Evolutionary conservation across 2,329 filamentous ascomycete species (phyloP).

Genomic region (Ophiostoma triangulosporum): DNA sequence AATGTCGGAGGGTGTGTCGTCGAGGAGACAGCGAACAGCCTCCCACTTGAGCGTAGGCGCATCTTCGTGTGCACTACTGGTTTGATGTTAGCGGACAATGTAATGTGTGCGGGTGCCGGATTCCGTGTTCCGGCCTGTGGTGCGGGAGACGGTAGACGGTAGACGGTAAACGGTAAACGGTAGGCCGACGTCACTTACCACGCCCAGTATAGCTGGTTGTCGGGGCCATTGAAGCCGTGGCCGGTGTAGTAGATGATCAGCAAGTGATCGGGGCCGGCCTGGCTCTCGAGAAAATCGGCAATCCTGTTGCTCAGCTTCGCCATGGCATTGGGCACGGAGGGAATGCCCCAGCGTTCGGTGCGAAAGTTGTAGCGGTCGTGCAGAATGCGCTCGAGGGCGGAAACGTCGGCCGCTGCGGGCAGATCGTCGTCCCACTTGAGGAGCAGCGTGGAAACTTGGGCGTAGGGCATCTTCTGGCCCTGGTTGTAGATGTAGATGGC

Average conservation of each 20-base stretch:
- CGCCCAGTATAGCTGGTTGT: slow-evolving; percentile 53
- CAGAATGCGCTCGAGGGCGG: slow-evolving; percentile 42
- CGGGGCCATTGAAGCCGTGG: slow-evolving; percentile 42
- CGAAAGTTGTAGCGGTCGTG: slow-evolving; percentile 46
- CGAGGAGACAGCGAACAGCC: slow-evolving; percentile 46
- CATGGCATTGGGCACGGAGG: slow-evolving; percentile 43
- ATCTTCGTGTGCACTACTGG: slow-evolving; percentile 42
- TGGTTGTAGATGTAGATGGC: slow-evolving; percentile 54
- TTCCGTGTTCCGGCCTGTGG: too few relatives aligned
- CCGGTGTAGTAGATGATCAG: slow-evolving; percentile 53
- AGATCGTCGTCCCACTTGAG: slow-evolving; percentile 50
- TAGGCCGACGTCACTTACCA: too few relatives aligned
- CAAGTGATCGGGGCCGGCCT: slow-evolving; percentile 43
- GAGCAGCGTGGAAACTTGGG: slow-evolving; percentile 45
- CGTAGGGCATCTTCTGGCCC: slow-evolving; percentile 43
- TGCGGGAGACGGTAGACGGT: too few relatives aligned
- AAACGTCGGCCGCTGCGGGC: slow-evolving; percentile 38
- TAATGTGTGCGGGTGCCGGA: too few relatives aligned
- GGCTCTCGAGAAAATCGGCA: slow-evolving; percentile 41
- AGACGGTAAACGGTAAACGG: too few relatives aligned
- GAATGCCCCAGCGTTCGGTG: slow-evolving; percentile 48
- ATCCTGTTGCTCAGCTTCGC: slow-evolving; percentile 49
- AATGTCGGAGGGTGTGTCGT: slow-evolving; percentile 50
- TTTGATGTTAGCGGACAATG: slow-evolving; percentile 8
- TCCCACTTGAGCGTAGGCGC: slow-evolving; percentile 51